These are phyloP conservation scores for Rusavskia elegans DNA, from an alignment of 495 filamentous ascomycete genomes.

Conservation along the genomic window DNA sequence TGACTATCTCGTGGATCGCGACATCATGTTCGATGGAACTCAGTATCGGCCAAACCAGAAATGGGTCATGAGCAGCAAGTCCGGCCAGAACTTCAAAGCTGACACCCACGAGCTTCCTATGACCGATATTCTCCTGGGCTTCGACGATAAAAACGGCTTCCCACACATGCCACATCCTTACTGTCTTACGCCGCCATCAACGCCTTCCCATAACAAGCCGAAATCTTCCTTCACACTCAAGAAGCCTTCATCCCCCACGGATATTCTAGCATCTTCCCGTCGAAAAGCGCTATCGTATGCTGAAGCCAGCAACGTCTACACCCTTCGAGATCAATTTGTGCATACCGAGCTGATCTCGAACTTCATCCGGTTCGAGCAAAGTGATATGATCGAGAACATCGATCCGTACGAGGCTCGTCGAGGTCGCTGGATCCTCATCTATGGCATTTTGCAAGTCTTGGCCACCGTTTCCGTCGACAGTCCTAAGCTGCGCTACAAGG, in stretches of 20 bases:
- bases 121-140: constrained; percentile 51
- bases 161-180: constrained; percentile 57
- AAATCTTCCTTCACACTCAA: constrained; percentile 25
- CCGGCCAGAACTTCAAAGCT: constrained; percentile 36
- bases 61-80: constrained; percentile 43
- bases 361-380: constrained; percentile 49
- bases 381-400: constrained; percentile 27
- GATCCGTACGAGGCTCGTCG: constrained; percentile 43
- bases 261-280: constrained; percentile 18
- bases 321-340: constrained; percentile 23
- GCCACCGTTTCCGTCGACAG: constrained; percentile 52
- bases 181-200: constrained; percentile 38
- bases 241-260: constrained; percentile 12
- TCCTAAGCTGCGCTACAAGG: constrained; percentile 39
- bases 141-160: constrained; percentile 45
- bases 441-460: constrained; percentile 53
- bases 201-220: constrained; percentile 14
- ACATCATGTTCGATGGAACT: constrained; percentile 46
- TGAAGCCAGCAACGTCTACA: constrained; percentile 53
- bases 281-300: constrained; percentile 45
- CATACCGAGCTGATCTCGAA: constrained; percentile 45
- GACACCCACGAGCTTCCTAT: constrained; percentile 44
- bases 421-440: constrained; percentile 59
- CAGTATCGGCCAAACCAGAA: constrained; percentile 37
- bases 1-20: constrained; percentile 56